Conservation (phyloP, 106 monocot species). For the Gastrodia elata region DNA sequence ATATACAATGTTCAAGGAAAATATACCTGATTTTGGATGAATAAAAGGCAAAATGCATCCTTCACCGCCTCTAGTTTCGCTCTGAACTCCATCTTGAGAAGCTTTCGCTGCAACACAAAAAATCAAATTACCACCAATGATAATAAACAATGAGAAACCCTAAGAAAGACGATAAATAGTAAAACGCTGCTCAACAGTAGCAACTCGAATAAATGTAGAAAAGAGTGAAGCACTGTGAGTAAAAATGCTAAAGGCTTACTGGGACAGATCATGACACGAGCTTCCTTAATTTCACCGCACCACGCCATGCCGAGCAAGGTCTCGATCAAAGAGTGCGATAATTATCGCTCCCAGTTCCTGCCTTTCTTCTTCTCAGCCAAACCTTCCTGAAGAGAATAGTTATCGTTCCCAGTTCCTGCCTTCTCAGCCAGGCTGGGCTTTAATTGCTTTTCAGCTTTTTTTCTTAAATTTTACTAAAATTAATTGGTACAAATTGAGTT, state of each 20-base stretch:
- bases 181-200: neutral
- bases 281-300: constrained; percentile 12
- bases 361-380: no score
- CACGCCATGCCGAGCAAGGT: neutral
- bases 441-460: no score
- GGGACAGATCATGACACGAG: constrained; percentile 13
- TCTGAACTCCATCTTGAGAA: neutral
- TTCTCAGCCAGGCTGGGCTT: no score
- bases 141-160: constrained; percentile 2
- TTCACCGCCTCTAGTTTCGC: constrained; percentile 4
- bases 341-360: no score
- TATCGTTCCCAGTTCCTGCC: no score
- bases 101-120: neutral
- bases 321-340: no score
- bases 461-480: no score
- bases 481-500: no score
- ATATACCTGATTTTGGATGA: constrained; percentile 6
- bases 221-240: neutral
- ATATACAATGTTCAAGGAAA: neutral
- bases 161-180: neutral
- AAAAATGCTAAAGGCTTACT: constrained; percentile 3
- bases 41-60: constrained; percentile 9
- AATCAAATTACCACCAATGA: neutral
- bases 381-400: no score
- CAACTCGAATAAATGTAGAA: neutral